A percentile compares a stretch with the other conserved stretches of the same genome.
Evolutionary conservation across 352 stramenopile species (phyloP).

Genomic region (Globisporangium nunn): DNA sequence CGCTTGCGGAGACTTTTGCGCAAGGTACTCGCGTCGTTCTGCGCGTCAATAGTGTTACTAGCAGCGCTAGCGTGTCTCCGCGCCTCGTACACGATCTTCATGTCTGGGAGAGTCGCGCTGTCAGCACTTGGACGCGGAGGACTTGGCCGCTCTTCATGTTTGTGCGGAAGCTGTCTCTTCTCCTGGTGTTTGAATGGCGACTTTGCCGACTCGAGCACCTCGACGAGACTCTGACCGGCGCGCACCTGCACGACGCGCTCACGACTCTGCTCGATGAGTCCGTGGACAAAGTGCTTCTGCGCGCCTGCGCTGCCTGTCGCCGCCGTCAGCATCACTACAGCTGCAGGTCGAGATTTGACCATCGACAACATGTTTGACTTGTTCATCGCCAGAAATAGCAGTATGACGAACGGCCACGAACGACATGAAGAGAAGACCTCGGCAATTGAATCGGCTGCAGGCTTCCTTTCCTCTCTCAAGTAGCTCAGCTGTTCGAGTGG

Average conservation of each 20-base stretch:
- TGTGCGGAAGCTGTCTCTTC: not conserved
- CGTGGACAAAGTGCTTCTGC: conserved; percentile 46
- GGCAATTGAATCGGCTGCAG: too few relatives aligned
- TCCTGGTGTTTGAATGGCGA: not conserved
- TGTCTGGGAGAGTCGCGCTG: conserved; percentile 1
- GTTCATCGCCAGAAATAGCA: not conserved
- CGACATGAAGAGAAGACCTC: too few relatives aligned
- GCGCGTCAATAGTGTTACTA: not conserved
- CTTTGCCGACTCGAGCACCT: conserved; percentile 25
- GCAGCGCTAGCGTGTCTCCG: not conserved
- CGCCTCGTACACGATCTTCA: conserved; percentile 12
- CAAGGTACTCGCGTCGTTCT: conserved; percentile 11
- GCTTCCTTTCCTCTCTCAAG: not conserved
- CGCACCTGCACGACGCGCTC: conserved; percentile 51
- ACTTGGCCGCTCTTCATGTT: not conserved
- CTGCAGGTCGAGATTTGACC: not conserved
- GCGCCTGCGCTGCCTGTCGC: not conserved
- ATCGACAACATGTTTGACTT: not conserved
- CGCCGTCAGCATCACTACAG: too few relatives aligned
- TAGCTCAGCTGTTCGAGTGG: not conserved
- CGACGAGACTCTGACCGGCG: conserved; percentile 34
- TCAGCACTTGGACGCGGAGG: not conserved
- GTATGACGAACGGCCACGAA: not conserved
- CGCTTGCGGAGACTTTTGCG: conserved; percentile 14
- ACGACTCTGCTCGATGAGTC: conserved; percentile 50